Percentiles rank a stretch among this genome's conserved stretches.
Evolutionary conservation across 2,329 filamentous ascomycete genomes (phyloP).

Genomic region (Fusarium annulatum): DNA sequence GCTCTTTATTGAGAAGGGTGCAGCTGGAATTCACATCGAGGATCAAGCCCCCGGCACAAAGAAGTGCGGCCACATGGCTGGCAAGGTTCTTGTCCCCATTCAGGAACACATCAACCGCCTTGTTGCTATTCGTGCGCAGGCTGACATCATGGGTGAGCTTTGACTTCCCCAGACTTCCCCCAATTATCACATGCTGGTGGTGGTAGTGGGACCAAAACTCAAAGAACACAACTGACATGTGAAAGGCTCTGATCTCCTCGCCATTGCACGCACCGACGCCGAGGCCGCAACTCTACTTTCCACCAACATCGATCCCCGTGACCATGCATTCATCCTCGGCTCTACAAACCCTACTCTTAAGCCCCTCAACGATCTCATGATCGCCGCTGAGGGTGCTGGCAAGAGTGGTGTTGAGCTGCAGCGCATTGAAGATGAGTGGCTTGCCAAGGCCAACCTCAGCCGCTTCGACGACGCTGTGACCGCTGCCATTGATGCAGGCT

Average conservation of each 20-base stretch:
- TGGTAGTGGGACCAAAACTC: not conserved
- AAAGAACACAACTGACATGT: slow-evolving; percentile 32
- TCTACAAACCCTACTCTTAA: slow-evolving; percentile 85
- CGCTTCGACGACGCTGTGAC: slow-evolving; percentile 92
- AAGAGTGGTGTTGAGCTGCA: slow-evolving; percentile 86
- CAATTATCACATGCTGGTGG: slow-evolving; percentile 28
- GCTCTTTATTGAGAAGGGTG: slow-evolving; percentile 95
- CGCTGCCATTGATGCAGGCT: slow-evolving; percentile 79
- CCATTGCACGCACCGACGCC: slow-evolving; percentile 94
- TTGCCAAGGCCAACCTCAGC: slow-evolving; percentile 79
- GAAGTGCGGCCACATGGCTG: slow-evolving; percentile 99
- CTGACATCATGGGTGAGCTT: slow-evolving; percentile 90
- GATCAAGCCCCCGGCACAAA: slow-evolving; percentile 98
- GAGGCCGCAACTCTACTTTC: slow-evolving; percentile 98
- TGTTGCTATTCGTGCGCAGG: slow-evolving; percentile 95
- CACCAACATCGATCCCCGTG: slow-evolving; percentile 93
- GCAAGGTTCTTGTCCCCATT: slow-evolving; percentile 96
- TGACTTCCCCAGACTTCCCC: slow-evolving; percentile 4
- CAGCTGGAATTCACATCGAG: slow-evolving; percentile 98
- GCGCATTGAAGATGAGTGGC: slow-evolving; percentile 92
- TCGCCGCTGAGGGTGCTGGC: slow-evolving; percentile 82
- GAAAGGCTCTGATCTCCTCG: slow-evolving; percentile 82
- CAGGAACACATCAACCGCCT: slow-evolving; percentile 98
- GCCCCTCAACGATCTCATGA: slow-evolving; percentile 91
- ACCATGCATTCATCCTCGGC: slow-evolving; percentile 94